A percentile compares a stretch with the other conserved stretches of the same genome.
phyloP scores from a whole-genome alignment of 73 alveolate genomes.

The Paramecium tetraurelia region DNA sequence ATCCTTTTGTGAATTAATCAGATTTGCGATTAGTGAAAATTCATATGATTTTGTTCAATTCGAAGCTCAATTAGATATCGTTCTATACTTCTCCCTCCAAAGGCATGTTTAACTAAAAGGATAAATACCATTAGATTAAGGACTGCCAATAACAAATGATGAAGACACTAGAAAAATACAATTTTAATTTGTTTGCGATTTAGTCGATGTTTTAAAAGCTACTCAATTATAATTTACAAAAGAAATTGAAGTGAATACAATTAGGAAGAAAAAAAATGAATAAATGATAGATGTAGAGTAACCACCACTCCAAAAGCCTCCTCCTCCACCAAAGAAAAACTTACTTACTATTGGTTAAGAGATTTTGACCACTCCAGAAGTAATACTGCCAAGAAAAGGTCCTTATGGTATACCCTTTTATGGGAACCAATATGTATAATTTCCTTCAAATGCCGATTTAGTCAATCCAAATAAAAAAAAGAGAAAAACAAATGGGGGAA shows the following conservation, averaged over 20 bases:
- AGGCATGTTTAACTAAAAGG: conserved; percentile 5
- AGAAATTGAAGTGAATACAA: neutral
- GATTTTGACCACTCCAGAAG: neutral
- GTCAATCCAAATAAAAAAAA: conserved; percentile 6
- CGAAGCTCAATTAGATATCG: neutral
- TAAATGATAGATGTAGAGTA: neutral
- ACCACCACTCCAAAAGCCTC: conserved; percentile 10
- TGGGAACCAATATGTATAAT: neutral
- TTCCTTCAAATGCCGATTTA: neutral
- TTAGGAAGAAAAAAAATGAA: neutral
- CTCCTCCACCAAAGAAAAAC: conserved; percentile 3
- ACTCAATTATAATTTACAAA: neutral
- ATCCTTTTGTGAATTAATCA: conserved; percentile 35
- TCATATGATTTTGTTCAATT: neutral
- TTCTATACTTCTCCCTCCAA: neutral
- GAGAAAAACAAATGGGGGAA: conserved; percentile 33
- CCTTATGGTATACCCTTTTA: neutral
- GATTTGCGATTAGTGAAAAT: neutral
- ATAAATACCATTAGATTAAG: neutral
- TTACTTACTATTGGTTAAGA: neutral
- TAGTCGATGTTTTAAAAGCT: neutral
- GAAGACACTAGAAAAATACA: neutral
- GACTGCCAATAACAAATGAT: conserved; percentile 22
- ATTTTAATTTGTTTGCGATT: neutral
- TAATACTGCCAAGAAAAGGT: neutral